Evolutionary conservation across 2,329 filamentous ascomycete genomes (phyloP), one percentile per base, ranked within the genome.

Genomic region (Neopestalotiopsis sp.): DNA sequence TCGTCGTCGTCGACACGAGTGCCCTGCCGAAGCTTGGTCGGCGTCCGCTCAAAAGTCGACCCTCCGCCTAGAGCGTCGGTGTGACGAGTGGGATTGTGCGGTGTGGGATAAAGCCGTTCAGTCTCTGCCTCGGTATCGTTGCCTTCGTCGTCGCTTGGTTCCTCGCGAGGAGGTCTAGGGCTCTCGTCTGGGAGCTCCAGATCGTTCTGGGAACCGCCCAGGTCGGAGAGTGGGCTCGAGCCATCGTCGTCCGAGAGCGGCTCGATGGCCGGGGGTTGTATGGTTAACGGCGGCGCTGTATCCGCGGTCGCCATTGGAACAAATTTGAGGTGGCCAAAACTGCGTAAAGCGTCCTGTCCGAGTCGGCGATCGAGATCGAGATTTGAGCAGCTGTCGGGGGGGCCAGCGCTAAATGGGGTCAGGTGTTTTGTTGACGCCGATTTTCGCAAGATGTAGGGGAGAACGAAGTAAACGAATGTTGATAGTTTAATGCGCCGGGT

Each of bases 151-250:
- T 73, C 75, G 28, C 67, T 68, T 7, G 74, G 72, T 13, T 75
- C 74, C 66, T 75, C 72, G 65, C 74, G 71, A 71, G 70, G 69
- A 17, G 40, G n/a, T 10, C 42, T 45, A 30, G 65, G 56, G 69
- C 75, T 65, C 14, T 64, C 45, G 13, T 70, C 71, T 64, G 88
- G 86, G 70, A 88, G 88, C 66, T 92, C 91, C 71, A 92, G 90
- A 65, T 93, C 91, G 58, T 85, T 87, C 71, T 93, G 91, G 75
- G 89, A 89, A 75, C 97, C 93, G 76, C 95, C 94, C 68, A 97
- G 93, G 75, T 98, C 95, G 83, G 94, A 98, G 74, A 98, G 86
- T 76, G 94, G 96, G 81, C 95, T 98, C 52, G 95, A 98, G 66
- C 92, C 93, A 75, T 91, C 90, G 74, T 88, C 87, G 71, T 84